These are phyloP conservation scores for Candida stauntonica DNA, from an alignment of 805 yeast species.

Conservation along the genomic window DNA sequence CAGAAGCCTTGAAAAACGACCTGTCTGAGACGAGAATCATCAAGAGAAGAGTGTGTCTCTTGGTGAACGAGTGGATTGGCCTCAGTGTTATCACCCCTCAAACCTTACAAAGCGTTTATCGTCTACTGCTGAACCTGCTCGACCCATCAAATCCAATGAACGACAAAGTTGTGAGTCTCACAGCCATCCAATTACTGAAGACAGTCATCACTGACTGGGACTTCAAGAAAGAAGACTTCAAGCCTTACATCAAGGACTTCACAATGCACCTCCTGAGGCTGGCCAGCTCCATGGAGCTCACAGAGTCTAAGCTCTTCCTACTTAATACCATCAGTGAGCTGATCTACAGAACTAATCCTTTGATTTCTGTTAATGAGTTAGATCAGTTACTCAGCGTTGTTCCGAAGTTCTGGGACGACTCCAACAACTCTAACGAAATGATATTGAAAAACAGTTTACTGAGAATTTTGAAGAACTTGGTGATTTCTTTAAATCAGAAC, in stretches of 20 bases:
- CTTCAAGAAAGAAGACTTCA: conserved; percentile 63
- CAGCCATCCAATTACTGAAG: conserved; percentile 67
- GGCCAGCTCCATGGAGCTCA: conserved; percentile 45
- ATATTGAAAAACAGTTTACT: conserved; percentile 47
- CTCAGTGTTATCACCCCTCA: conserved; percentile 54
- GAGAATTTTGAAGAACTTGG: conserved; percentile 54
- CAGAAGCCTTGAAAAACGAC: conserved; percentile 44
- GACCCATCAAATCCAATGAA: conserved; percentile 41
- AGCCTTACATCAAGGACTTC: conserved; percentile 55
- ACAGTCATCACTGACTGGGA: conserved; percentile 82
- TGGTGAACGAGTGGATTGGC: conserved; percentile 78
- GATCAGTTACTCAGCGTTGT: conserved; percentile 49
- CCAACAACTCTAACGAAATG: conserved; percentile 39
- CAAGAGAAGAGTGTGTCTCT: conserved; percentile 70
- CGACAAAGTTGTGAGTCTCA: conserved; percentile 78
- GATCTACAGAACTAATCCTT: conserved; percentile 60
- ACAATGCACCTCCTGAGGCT: conserved; percentile 47
- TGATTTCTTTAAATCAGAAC: conserved; percentile 50
- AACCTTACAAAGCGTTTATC: conserved; percentile 54
- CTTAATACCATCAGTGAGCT: conserved; percentile 64
- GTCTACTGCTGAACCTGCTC: conserved; percentile 49
- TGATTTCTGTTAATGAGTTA: conserved; percentile 48
- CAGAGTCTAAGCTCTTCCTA: conserved; percentile 75
- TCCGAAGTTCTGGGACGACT: conserved; percentile 74
- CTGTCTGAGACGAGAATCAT: conserved; percentile 56